These are phyloP conservation scores for Colletotrichum lini DNA, from an alignment of 2,329 filamentous ascomycete species.

Conservation along the genomic window DNA sequence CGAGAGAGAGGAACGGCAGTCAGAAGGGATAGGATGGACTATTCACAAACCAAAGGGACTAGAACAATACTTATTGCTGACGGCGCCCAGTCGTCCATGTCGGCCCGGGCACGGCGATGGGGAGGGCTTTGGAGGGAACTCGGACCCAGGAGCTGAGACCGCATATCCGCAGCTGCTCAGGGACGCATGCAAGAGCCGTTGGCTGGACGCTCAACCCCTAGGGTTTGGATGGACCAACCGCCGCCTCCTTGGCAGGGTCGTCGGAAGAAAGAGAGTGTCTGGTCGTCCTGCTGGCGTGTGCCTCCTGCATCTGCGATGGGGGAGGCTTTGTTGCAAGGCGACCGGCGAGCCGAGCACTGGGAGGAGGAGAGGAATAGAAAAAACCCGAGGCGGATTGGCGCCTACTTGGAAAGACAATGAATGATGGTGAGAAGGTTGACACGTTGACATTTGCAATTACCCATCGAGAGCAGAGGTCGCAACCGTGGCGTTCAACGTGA, in stretches of 20 bases:
- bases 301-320: not conserved
- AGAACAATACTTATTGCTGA: conserved; percentile 33
- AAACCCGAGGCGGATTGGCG: not conserved
- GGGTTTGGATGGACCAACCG: not conserved
- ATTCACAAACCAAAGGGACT: not conserved
- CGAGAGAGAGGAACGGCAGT: not conserved
- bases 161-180: conserved; percentile 4
- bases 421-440: not conserved
- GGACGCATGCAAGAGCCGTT: conserved; percentile 7
- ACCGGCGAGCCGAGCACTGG: not conserved
- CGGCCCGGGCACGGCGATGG: conserved; percentile 26
- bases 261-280: conserved; percentile 16
- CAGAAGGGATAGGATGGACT: not conserved
- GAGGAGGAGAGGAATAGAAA: too few relatives aligned
- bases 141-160: conserved; percentile 31
- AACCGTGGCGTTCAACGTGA: not conserved
- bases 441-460: too few relatives aligned
- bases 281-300: not conserved
- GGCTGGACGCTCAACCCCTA: not conserved
- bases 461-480: not conserved
- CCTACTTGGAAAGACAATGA: not conserved
- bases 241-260: not conserved
- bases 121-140: conserved; percentile 9
- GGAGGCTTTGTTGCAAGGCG: not conserved
- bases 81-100: not conserved